Evolutionary conservation across 2,329 filamentous ascomycete genomes (phyloP).

Genomic region (Stagonosporopsis tanaceti): DNA sequence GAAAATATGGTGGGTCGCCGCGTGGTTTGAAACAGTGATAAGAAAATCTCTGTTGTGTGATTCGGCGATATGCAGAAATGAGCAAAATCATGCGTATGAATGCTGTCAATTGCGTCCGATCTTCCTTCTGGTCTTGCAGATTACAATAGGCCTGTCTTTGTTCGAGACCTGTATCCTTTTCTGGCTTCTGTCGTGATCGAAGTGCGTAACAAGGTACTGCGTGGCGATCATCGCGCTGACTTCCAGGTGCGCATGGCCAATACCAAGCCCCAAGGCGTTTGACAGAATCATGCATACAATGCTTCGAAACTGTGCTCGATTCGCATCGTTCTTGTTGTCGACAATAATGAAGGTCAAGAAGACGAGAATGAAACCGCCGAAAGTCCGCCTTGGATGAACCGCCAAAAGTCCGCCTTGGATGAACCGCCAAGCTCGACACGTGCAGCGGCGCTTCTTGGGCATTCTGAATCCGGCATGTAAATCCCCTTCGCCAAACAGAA

Average conservation of each 20-base stretch:
- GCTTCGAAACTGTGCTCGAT: not conserved
- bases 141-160: not conserved
- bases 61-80: conserved; percentile 19
- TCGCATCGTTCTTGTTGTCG: not conserved
- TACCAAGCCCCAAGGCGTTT: not conserved
- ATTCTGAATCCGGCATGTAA: not conserved
- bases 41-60: conserved; percentile 19
- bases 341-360: not conserved
- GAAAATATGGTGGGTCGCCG: conserved; percentile 9
- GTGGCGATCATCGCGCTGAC: not conserved
- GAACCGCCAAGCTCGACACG: conserved; percentile 8
- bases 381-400: conserved; percentile 1
- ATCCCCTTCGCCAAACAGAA: not conserved
- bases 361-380: not conserved
- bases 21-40: conserved; percentile 16
- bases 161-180: conserved; percentile 3
- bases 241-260: not conserved
- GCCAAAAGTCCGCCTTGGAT: conserved; percentile 10
- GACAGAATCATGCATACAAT: not conserved
- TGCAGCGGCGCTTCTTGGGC: not conserved
- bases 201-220: not conserved
- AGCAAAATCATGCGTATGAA: conserved; percentile 5
- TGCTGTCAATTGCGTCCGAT: conserved; percentile 2
- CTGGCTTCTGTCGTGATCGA: not conserved
- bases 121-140: not conserved